Evolutionary conservation across 2,329 filamentous ascomycete species (phyloP).

Genomic region (Trichoderma koningii): DNA sequence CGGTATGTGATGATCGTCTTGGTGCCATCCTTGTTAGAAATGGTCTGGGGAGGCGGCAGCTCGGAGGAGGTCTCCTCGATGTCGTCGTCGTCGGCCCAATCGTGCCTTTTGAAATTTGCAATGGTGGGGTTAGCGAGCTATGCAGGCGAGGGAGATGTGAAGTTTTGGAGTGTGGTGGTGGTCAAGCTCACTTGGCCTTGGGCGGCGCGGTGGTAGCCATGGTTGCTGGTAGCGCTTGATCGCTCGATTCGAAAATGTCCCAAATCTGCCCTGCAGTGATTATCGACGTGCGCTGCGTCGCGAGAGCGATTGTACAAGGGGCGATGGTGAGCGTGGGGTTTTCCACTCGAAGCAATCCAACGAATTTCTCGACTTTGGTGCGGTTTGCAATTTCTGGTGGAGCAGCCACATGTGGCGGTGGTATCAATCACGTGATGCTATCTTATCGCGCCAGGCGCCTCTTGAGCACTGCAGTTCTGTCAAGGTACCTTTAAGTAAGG

Average conservation of each 20-base stretch:
- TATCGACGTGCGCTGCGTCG: conserved; percentile 16
- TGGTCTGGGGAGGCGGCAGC: conserved; percentile 84
- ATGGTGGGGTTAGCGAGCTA: conserved; percentile 43
- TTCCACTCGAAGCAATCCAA: conserved; percentile 35
- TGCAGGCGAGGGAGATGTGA: background rate
- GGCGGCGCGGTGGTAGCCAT: conserved; percentile 45
- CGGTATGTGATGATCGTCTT: conserved; percentile 92
- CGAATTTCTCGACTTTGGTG: conserved; percentile 48
- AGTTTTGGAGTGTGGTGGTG: conserved; percentile 16
- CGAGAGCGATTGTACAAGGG: conserved; percentile 14
- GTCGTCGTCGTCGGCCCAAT: conserved; percentile 97
- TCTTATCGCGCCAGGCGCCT: background rate
- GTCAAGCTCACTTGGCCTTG: conserved; percentile 45
- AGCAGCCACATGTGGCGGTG: conserved; percentile 38
- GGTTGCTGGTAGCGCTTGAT: conserved; percentile 32
- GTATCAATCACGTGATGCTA: conserved; percentile 35
- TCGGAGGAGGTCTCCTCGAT: conserved; percentile 69
- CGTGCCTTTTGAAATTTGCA: conserved; percentile 50
- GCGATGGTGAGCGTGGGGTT: conserved; percentile 43
- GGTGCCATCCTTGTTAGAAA: conserved; percentile 96
- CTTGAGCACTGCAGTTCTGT: background rate
- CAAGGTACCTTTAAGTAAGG: background rate
- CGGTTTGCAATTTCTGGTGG: conserved; percentile 40
- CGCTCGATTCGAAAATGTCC: background rate
- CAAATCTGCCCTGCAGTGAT: background rate